Conservation (phyloP, 2,329 filamentous ascomycete species). For the Helotiales sp. region DNA sequence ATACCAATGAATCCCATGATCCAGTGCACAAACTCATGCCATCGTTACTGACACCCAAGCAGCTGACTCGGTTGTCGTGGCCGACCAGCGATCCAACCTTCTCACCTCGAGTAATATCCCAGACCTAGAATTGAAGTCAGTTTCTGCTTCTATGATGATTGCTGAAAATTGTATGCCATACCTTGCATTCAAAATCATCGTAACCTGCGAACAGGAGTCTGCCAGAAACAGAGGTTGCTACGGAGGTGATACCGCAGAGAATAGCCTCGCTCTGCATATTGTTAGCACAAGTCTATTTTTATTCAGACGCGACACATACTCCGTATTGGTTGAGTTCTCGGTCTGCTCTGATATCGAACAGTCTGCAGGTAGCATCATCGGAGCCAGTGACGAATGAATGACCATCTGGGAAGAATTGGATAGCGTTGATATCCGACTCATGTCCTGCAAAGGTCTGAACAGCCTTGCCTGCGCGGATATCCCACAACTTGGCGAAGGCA, state of each 20-base stretch:
- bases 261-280: slow-evolving; percentile 83
- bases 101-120: slow-evolving; percentile 95
- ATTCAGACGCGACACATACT: slow-evolving; percentile 45
- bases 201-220: slow-evolving; percentile 95
- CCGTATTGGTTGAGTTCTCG: slow-evolving; percentile 71
- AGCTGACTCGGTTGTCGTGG: slow-evolving; percentile 98
- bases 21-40: slow-evolving; percentile 99
- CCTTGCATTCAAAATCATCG: slow-evolving; percentile 99
- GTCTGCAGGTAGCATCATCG: slow-evolving; percentile 93
- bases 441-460: slow-evolving; percentile 98
- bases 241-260: slow-evolving; percentile 95
- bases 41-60: slow-evolving; percentile 97
- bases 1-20: slow-evolving; percentile 98
- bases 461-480: slow-evolving; percentile 96
- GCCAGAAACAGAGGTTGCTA: slow-evolving; percentile 95
- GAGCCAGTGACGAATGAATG: slow-evolving; percentile 98
- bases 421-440: slow-evolving; percentile 98
- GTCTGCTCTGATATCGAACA: slow-evolving; percentile 97
- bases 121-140: slow-evolving; percentile 63
- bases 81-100: slow-evolving; percentile 96
- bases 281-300: slow-evolving; percentile 21
- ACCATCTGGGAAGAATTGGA: slow-evolving; percentile 98
- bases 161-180: slow-evolving; percentile 46
- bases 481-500: slow-evolving; percentile 97
- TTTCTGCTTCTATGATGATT: background rate